Conservation (phyloP, 2,329 filamentous ascomycete species). For the Fusarium mangiferae region DNA sequence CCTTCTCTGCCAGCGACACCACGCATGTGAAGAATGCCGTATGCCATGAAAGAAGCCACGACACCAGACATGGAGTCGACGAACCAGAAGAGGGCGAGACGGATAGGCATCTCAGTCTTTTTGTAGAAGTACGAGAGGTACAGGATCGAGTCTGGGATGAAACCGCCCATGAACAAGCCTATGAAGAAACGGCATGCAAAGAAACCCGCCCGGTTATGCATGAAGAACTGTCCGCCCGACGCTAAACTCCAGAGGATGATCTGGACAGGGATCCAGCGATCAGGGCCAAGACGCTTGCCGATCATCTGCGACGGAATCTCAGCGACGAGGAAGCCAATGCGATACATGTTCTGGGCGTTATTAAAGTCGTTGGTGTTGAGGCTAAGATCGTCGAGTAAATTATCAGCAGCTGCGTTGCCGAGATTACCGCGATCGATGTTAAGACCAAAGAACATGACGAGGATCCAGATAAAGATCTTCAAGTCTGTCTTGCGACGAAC, state of each 20-base stretch:
- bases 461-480: neutral
- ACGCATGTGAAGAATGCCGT: slow-evolving; percentile 63
- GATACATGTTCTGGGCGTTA: neutral
- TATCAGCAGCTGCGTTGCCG: neutral
- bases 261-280: neutral
- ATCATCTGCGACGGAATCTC: neutral
- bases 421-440: neutral
- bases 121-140: neutral
- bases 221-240: neutral
- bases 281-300: neutral
- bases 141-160: neutral
- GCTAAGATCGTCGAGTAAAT: neutral
- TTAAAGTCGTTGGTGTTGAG: neutral
- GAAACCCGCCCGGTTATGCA: neutral
- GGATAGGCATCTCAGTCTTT: neutral
- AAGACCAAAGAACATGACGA: neutral
- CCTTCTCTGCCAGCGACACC: slow-evolving; percentile 63
- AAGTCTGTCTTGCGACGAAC: neutral
- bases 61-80: neutral
- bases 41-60: neutral
- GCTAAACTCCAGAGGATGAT: neutral
- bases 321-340: neutral
- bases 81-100: neutral
- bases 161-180: neutral
- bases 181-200: neutral